Evolutionary conservation across 108 stramenopile genomes (phyloP).

Genomic region (Chaetoceros tenuissimus): DNA sequence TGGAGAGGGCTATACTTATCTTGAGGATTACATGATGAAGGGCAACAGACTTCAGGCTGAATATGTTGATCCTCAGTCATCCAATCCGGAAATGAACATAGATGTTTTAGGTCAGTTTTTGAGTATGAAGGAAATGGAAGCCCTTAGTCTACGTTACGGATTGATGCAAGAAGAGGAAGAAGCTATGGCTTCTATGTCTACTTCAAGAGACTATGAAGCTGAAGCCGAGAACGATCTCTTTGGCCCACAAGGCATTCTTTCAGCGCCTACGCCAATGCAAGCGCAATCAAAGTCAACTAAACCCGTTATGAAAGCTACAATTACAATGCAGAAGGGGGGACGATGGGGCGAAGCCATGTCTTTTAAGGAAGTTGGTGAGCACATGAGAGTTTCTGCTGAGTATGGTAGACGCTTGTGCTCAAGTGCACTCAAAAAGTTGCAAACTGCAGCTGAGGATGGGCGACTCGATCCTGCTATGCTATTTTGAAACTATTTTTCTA

Average conservation of each 20-base stretch:
- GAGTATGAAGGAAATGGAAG: slow-evolving; percentile 68
- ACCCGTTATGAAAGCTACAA: not conserved
- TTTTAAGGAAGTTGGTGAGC: slow-evolving; percentile 71
- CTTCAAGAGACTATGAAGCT: slow-evolving; percentile 47
- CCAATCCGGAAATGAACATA: slow-evolving; percentile 37
- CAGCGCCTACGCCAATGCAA: not conserved
- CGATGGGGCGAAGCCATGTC: slow-evolving; percentile 48
- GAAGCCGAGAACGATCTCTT: slow-evolving; percentile 63
- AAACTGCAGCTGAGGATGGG: slow-evolving; percentile 62
- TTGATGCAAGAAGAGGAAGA: slow-evolving; percentile 24
- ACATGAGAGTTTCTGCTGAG: slow-evolving; percentile 71
- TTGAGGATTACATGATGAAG: slow-evolving; percentile 1
- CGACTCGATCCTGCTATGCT: slow-evolving; percentile 43
- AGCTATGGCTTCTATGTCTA: slow-evolving; percentile 3
- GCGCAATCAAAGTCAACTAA: slow-evolving; percentile 3
- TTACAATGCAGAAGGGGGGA: slow-evolving; percentile 14
- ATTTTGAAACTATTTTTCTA: too few relatives aligned
- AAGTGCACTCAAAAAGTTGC: slow-evolving; percentile 51
- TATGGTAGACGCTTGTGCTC: slow-evolving; percentile 63
- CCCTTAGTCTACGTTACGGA: slow-evolving; percentile 68
- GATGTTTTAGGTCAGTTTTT: slow-evolving; percentile 47
- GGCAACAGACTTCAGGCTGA: not conserved
- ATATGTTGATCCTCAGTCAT: too few relatives aligned
- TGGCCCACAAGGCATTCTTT: slow-evolving; percentile 30
- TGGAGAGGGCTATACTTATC: not conserved